Base-by-base conservation (phyloP, 352 stramenopile genomes). In the Blastocystis hominis region DNA sequence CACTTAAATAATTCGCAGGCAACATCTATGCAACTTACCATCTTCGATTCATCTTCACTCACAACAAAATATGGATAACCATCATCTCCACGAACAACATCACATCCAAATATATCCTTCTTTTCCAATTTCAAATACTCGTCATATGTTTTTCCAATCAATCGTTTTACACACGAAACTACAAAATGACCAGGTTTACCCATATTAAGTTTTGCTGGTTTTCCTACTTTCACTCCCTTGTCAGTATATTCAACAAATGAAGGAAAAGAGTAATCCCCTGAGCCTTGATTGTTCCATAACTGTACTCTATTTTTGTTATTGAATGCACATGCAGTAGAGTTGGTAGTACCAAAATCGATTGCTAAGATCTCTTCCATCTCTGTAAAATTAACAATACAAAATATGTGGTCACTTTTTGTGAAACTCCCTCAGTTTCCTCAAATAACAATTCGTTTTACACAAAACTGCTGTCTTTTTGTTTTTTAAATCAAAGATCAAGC, bases 281-380 rank as follows among this genome's bases (percentile, higher is more conserved):
- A 54, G 5, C 40, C 3, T 2, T 56, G n/a, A 36, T 68, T 30
- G 7, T 54, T n/a, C 4, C 36, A 20, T 0, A 84, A 15, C 17
- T 69, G 36, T 17, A 42, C 20, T 9, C 34, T 4, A 10, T 53
- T 47, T 47, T 40, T 40, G 1, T 64, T 64, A 2, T 50, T 84
- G 36, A 68, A 7, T 4, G 36, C 40, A 53, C 34, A 84, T 20
- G 42, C 72, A 46, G 55, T 42, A n/a, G 72, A 84, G 24, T 84
- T 84, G 7, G 50, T 46, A 13, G 72, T 69, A 30, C 50, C 72
- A 66, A 84, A 84, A 53, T 84, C 47, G 30, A 84, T 84, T n/a
- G 46, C 50, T 7, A 84, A 15, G 15, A 47, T 64, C 15, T 56
- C n/a, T 13, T 84, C 72, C 62, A 72, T 30, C 24, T 30, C 24